phyloP scores from a whole-genome alignment of 176 grass and related monocot species.

The Aegilops umbellulata region DNA sequence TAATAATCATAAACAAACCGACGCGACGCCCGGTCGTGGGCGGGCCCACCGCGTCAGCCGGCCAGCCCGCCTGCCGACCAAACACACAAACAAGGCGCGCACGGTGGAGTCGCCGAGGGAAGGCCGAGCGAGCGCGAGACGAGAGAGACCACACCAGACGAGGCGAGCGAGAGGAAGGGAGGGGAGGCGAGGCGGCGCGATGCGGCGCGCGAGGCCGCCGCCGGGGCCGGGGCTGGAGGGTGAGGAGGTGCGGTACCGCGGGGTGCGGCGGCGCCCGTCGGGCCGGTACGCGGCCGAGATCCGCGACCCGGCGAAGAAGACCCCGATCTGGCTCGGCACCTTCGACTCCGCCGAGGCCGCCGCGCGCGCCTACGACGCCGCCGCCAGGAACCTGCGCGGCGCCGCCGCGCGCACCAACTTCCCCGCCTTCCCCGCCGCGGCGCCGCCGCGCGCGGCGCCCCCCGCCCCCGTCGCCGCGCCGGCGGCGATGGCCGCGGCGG shows the following conservation, averaged over 20 bases:
- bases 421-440: neutral
- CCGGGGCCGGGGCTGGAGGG: slow-evolving; percentile 2
- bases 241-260: slow-evolving; percentile 56
- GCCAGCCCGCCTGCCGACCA: slow-evolving; percentile 22
- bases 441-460: neutral
- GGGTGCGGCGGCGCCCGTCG: slow-evolving; percentile 66
- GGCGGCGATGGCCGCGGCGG: neutral
- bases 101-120: slow-evolving; percentile 34
- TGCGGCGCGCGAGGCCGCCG: slow-evolving; percentile 46
- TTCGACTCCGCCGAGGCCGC: slow-evolving; percentile 77
- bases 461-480: neutral
- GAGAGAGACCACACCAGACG: neutral
- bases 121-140: neutral
- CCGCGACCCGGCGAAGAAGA: slow-evolving; percentile 68
- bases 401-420: slow-evolving; percentile 66
- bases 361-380: slow-evolving; percentile 74
- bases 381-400: slow-evolving; percentile 56
- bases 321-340: slow-evolving; percentile 76
- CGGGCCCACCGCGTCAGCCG: slow-evolving; percentile 27
- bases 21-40: slow-evolving; percentile 42
- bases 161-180: neutral
- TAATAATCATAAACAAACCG: slow-evolving; percentile 2
- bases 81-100: slow-evolving; percentile 40
- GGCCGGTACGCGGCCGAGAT: slow-evolving; percentile 83
- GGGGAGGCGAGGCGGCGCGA: neutral